A percentile compares a stretch with the other conserved stretches of the same genome.
phyloP scores from a whole-genome alignment of 768 basidiomycete species.

The Psilocybe azurescens region DNA sequence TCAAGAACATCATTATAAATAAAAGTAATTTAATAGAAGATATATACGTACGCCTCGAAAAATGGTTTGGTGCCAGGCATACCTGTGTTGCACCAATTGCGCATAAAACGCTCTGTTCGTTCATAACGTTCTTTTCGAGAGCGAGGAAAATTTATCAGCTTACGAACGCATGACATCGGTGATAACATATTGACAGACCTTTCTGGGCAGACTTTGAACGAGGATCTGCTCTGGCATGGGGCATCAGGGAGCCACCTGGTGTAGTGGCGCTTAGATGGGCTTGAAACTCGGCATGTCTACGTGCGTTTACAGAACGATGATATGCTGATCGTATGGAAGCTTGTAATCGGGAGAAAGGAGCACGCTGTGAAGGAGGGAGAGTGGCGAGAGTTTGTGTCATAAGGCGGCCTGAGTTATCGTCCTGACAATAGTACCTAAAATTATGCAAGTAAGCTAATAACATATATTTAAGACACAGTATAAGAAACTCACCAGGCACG shows the following conservation, averaged over 20 bases:
- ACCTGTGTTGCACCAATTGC: conserved; percentile 84
- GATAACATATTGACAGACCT: conserved; percentile 40
- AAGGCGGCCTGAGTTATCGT: conserved; percentile 74
- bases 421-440: conserved; percentile 82
- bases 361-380: conserved; percentile 82
- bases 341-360: conserved; percentile 86
- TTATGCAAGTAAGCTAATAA: not conserved
- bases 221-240: conserved; percentile 74
- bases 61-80: conserved; percentile 93
- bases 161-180: conserved; percentile 1
- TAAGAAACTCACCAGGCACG: conserved; percentile 66
- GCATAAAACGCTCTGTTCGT: conserved; percentile 74
- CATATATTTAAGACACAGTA: conserved; percentile 1
- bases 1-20: conserved; percentile 11
- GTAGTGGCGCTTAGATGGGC: conserved; percentile 81
- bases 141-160: conserved; percentile 1
- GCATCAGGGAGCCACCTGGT: conserved; percentile 80
- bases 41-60: conserved; percentile 59
- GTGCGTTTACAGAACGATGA: conserved; percentile 78
- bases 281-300: conserved; percentile 83
- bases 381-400: conserved; percentile 87
- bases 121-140: conserved; percentile 67
- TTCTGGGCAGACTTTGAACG: conserved; percentile 66
- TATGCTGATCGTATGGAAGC: conserved; percentile 86
- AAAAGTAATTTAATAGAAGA: conserved; percentile 4